phyloP scores from a whole-genome alignment of 192 early-diverging fungal genomes.

The Thamnidium elegans region DNA sequence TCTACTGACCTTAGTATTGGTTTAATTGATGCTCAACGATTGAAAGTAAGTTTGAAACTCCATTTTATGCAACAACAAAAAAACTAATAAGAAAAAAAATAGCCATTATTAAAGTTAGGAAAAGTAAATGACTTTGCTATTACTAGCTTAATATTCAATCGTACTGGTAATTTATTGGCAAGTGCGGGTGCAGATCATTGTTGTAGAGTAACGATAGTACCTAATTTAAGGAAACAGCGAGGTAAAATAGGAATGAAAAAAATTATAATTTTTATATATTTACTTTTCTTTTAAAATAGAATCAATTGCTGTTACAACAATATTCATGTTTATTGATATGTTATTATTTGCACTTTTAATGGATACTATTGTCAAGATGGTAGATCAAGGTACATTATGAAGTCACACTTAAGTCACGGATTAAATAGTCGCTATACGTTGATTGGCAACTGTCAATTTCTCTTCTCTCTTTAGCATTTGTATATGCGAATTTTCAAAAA shows the following conservation, averaged over 20 bases:
- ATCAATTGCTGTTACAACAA: neutral
- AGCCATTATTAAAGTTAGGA: conserved; percentile 8
- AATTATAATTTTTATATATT: too few species aligned
- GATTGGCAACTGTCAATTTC: too few species aligned
- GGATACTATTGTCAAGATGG: conserved; percentile 18
- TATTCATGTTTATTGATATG: conserved; percentile 10
- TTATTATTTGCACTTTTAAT: conserved; percentile 5
- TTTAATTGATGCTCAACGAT: conserved; percentile 7
- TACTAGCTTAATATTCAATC: conserved; percentile 5
- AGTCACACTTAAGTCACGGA: too few species aligned
- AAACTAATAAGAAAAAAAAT: neutral
- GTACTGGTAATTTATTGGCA: conserved; percentile 1
- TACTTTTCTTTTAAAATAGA: neutral
- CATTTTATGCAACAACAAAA: neutral
- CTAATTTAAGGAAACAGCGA: neutral
- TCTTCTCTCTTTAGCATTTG: too few species aligned
- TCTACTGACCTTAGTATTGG: conserved; percentile 8
- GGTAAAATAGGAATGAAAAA: neutral
- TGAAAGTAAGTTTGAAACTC: conserved; percentile 11
- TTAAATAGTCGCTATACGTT: too few species aligned
- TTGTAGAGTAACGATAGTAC: neutral
- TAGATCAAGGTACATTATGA: neutral
- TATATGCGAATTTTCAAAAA: too few species aligned
- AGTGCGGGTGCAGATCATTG: conserved; percentile 7
- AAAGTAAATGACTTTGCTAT: neutral